Evolutionary conservation across 2,329 filamentous ascomycete species (phyloP), one percentile per base, ranked within the genome.

Genomic region (Colletotrichum eremochloae): DNA sequence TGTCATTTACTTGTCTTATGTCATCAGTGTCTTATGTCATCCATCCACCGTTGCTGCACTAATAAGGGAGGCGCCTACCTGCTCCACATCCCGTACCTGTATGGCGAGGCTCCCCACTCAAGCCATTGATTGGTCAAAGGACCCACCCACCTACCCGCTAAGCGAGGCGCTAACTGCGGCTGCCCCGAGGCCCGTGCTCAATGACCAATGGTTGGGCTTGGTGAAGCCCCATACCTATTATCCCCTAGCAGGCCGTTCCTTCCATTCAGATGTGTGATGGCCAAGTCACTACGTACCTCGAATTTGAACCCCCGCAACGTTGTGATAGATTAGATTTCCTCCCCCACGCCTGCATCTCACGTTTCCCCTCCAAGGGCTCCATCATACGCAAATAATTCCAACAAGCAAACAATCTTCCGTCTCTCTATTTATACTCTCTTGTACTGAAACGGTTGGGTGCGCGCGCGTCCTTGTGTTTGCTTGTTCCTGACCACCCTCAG

Each of bases 191-290:
- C 15, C 33, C 20, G 44, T 71, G 36, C 52, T 18, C 5, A 11
- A 31, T 2, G 6, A 36, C 68, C 68, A 71, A 68, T 71, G n/a
- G 8, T 8, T 18, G 65, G 63, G 50, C 52, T 68, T n/a, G 7
- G 5, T 11, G 5, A 33, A 31, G 24, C 4, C 33, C 68, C 65
- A 55, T 52, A 24, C 24, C 24, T 24, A 2, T 56, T 3, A 20
- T 33, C 33, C 33, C 33, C 33, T 56, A 11, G 31, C 42, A 55
- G 14, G 46, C 36, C 5, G 36, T 29, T 24, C 65, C 48, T 63
- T 58, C 65, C 65, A 36, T 56, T 24, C 50, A 15, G 40, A 15
- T 18, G 20, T 62, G 31, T 36, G 31, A 48, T 31, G n/a, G 50
- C 61, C 63, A 52, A 52, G 61, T 63, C 33, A 29, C 61, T 40